These are phyloP conservation scores for Starmerella sp. DNA, from an alignment of 805 yeast genomes.

Conservation along the genomic window DNA sequence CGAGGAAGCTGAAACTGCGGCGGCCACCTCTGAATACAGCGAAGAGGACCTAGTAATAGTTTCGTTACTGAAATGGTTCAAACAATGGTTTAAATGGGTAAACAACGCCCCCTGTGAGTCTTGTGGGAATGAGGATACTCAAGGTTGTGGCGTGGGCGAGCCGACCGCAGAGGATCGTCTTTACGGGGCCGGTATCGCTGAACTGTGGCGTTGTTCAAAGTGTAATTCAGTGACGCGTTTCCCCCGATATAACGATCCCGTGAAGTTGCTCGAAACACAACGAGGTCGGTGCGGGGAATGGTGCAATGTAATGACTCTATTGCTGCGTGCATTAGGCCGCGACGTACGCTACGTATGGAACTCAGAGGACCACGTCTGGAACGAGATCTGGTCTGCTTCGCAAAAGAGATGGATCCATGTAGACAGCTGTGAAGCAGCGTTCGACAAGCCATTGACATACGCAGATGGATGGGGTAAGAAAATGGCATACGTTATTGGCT, in stretches of 20 bases:
- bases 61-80: conserved; percentile 56
- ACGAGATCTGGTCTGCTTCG: conserved; percentile 62
- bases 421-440: conserved; percentile 80
- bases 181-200: conserved; percentile 49
- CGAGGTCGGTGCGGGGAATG: conserved; percentile 91
- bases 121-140: conserved; percentile 41
- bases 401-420: conserved; percentile 68
- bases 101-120: conserved; percentile 50
- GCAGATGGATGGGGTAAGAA: conserved; percentile 83
- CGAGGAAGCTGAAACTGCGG: conserved; percentile 43
- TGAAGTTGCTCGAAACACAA: conserved; percentile 47
- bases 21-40: conserved; percentile 27
- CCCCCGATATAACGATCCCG: conserved; percentile 66
- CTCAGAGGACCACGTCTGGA: conserved; percentile 89
- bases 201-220: conserved; percentile 47
- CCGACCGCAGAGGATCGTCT: conserved; percentile 38
- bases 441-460: conserved; percentile 69
- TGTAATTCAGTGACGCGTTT: conserved; percentile 47
- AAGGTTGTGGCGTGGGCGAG: conserved; percentile 30
- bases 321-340: conserved; percentile 55
- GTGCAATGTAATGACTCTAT: conserved; percentile 71
- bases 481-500: conserved; percentile 79
- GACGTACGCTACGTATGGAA: conserved; percentile 73
- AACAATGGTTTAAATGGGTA: conserved; percentile 75
- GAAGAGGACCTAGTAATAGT: conserved; percentile 48